Evolutionary conservation across 257 asterid genomes (phyloP), one percentile per base, ranked within the genome.

Genomic region (Solanum lycopersicoides): DNA sequence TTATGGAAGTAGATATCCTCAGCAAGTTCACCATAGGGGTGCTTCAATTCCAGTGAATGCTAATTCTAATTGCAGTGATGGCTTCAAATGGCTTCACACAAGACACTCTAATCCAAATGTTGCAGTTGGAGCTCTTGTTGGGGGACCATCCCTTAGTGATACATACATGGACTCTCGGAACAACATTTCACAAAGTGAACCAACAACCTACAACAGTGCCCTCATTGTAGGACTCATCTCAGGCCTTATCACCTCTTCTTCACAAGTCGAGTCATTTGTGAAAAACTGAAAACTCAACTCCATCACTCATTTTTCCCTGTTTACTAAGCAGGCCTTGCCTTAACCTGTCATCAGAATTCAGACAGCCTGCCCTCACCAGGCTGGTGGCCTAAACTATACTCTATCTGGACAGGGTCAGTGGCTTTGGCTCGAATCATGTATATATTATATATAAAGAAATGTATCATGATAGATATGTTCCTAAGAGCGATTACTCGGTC

Each of bases 101-200:
- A 85, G 89, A 3, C 41, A 66, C 1, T 91, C 92, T 39, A 93
- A 94, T 88, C 97, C 97, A 2, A 92, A 94, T 30, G 83, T 91
- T 42, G 95, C 93, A 16, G 56, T 83, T 68, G 95, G 97, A n/a
- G 96, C 96, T 12, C 91, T 93, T 28, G 94, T 93, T 4, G 97
- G 97, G 7, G 97, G 96, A 15, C 96, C 97, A 28, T 92, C 90
- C 87, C 79, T 88, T 28, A 91, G 92, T 18, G 97, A 92, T 45
- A 92, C 91, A 4, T 94, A 91, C 35, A 83, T 86, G 0, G 96
- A 94, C 87, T 88, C 91, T 1, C 75, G 97, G 82, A 89, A 91
- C 85, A 93, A 92, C 73, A 83, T 92, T 14, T 18, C 35, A 25
- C 95, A 94, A 87, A 88, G 88, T 34, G 96, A 94, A 88, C 91